Base-by-base conservation (phyloP, 352 stramenopile genomes). In the Pythium myriotylum region DNA sequence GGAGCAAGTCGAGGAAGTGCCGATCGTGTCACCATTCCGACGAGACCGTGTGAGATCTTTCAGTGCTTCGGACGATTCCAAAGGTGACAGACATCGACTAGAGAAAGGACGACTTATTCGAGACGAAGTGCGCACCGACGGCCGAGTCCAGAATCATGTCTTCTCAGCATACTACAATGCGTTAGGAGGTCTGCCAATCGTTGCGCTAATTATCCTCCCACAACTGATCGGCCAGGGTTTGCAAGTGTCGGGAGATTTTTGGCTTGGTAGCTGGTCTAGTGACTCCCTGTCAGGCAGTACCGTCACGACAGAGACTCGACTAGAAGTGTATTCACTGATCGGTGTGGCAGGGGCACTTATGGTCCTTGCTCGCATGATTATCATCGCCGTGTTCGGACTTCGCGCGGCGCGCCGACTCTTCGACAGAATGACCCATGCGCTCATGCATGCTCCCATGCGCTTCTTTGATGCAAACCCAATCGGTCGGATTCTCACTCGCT, bases 401-500 rank as follows among this genome's bases (percentile, higher is more conserved):
- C 70, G 70, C 6, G 81, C 72, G 46, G 74, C 82, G 12, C 72
- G 77, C 32, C 70, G 69, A 42, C 66, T 98, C 0, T 97, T 98
- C 67, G 70, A 97, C 54, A 66, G 80, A 29, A 74, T 98, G 40
- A 89, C 90, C 20, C 68, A 77, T 7, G 81, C 84, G 26, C 88
- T 98, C n/a, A n/a, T n/a, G n/a, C n/a, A n/a, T n/a, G n/a, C n/a
- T n/a, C n/a, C n/a, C n/a, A n/a, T n/a, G n/a, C n/a, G n/a, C n/a
- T n/a, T n/a, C n/a, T n/a, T n/a, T n/a, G n/a, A n/a, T n/a, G n/a
- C n/a, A n/a, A n/a, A n/a, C n/a, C n/a, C n/a, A n/a, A n/a, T n/a
- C n/a, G n/a, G n/a, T n/a, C n/a, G n/a, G n/a, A n/a, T n/a, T 37
- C 74, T 98, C 17, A 97, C 93, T 32, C 76, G 93, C 20, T 98